Evolutionary conservation across 768 basidiomycete species (phyloP), one percentile per base, ranked within the genome.

Genomic region (Amylocystis lapponica): DNA sequence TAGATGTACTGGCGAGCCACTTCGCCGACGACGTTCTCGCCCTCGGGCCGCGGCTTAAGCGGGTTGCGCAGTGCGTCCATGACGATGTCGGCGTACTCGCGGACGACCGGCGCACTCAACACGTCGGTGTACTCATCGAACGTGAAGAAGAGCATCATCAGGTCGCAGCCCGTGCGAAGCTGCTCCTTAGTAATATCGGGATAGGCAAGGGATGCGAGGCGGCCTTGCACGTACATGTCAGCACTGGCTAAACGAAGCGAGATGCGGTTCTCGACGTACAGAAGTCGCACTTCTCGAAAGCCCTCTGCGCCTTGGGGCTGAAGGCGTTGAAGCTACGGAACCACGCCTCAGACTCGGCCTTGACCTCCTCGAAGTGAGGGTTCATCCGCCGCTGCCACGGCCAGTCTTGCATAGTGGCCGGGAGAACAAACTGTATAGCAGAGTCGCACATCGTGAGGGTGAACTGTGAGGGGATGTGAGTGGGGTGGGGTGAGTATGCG

Each of bases 381-480:
- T 63, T 65, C 16, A 66, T 34, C 7, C 27, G 27, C 12, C 63
- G 56, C 1, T 47, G 53, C 60, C 55, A 62, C 0, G 62, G 62
- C 63, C 64, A 66, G 22, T 22, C 30, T 3, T 40, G 40, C 30
- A 65, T 40, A 6, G 49, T 54, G 31, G 62, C 59, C 8, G 62
- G 62, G 30, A 64, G 36, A n/a, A 20, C 10, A n/a, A 30, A 52
- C 14, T 31, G 23, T 39, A 17, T 17, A n/a, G 9, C 34, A 35
- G 19, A 10, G 8, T 17, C 17, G 34, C 34, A 35, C 11, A 19
- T 17, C 11, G 11, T 10, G 34, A 35, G 34, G n/a, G n/a, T n/a
- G n/a, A n/a, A n/a, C n/a, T n/a, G n/a, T 30, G 29, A 30, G 29
- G 29, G n/a, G 10, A n/a, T 10, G 29, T 30, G 29, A 30, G 29